Percentiles rank a stretch among this genome's conserved stretches.
Evolutionary conservation across 108 stramenopile species (phyloP).

Genomic region (Skeletonema potamos): DNA sequence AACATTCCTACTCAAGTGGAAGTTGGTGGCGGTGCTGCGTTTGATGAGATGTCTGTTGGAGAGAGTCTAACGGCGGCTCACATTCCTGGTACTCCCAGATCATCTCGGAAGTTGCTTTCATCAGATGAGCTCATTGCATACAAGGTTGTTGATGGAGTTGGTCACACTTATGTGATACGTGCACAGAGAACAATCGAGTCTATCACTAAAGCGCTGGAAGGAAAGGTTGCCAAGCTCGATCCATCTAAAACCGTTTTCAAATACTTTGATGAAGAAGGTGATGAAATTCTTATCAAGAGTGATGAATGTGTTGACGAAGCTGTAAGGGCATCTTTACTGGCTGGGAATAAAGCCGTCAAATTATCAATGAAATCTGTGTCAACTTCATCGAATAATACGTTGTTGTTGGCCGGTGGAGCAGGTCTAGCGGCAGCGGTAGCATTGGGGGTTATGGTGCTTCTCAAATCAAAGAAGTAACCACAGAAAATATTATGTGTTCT

Average conservation of each 20-base stretch:
- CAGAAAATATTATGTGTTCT: not conserved
- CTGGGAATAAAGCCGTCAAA: slow-evolving; percentile 70
- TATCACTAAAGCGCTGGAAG: slow-evolving; percentile 46
- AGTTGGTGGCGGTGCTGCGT: slow-evolving; percentile 44
- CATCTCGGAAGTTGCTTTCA: not conserved
- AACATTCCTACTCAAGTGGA: slow-evolving; percentile 82
- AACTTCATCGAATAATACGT: slow-evolving; percentile 8
- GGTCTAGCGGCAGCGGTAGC: slow-evolving; percentile 28
- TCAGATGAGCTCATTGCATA: slow-evolving; percentile 38
- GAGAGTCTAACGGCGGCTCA: slow-evolving; percentile 43
- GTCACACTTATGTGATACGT: slow-evolving; percentile 75
- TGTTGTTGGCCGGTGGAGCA: slow-evolving; percentile 27
- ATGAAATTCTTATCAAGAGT: slow-evolving; percentile 76
- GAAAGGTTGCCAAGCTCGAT: slow-evolving; percentile 53
- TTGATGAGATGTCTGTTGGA: slow-evolving; percentile 53
- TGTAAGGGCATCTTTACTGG: slow-evolving; percentile 41
- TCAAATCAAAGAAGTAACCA: slow-evolving; percentile 35
- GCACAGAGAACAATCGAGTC: slow-evolving; percentile 55
- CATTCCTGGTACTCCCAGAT: slow-evolving; percentile 21
- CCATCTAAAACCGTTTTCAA: slow-evolving; percentile 53
- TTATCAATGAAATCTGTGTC: slow-evolving; percentile 41
- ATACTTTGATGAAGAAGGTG: slow-evolving; percentile 89
- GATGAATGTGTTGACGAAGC: slow-evolving; percentile 85
- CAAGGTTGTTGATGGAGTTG: slow-evolving; percentile 77
- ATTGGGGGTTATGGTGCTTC: slow-evolving; percentile 15